Evolutionary conservation across 176 grass and related monocot species (phyloP), one percentile per base, ranked within the genome.

Genomic region (Secale cereale): DNA sequence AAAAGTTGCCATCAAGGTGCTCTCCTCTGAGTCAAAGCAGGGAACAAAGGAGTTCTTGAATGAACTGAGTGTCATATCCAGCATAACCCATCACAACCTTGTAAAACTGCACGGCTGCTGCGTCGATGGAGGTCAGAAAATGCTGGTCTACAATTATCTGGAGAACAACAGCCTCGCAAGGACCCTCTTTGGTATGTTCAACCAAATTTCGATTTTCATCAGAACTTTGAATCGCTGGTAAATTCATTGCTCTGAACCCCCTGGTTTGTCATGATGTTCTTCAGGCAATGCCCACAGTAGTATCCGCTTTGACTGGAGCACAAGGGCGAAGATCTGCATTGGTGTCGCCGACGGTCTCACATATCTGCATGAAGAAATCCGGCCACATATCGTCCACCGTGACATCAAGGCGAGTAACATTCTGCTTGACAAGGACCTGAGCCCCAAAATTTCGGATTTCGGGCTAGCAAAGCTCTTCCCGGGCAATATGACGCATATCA

Each of bases 401-500:
- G 96, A 95, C 70, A 98, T 95, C 82, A 98, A 98, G 68, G 89
- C 95, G 1, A 95, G 89, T 78, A 98, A 98, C 66, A 75, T 98
- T 45, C 91, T 98, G 43, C 95, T 98, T 10, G 95, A 95, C 78
- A 92, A 77, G 80, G 65, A 94, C 46, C 77, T 98, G 32, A 91
- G 26, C 14, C 91, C 89, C 48, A 98, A 86, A 77, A 95, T 98
- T 81, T 91, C 93, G 10, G 93, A 98, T 85, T 95, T 94, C 19
- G 96, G 91, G 57, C 87, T 95, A 29, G 95, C 92, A 7, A 98
- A 93, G 75, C 88, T 95, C 76, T 92, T 98, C 79, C 91, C 81
- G 3, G 65, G 70, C 73, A 92, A 87, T 64, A 87, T 95, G 85
- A 94, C 89, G 0, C 93, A 95, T 85, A 83, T 98, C 85, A 95